Evolutionary conservation across 1,284 basidiomycete genomes (phyloP), one percentile per base, ranked within the genome.

Genomic region (Cryptococcus sp.): DNA sequence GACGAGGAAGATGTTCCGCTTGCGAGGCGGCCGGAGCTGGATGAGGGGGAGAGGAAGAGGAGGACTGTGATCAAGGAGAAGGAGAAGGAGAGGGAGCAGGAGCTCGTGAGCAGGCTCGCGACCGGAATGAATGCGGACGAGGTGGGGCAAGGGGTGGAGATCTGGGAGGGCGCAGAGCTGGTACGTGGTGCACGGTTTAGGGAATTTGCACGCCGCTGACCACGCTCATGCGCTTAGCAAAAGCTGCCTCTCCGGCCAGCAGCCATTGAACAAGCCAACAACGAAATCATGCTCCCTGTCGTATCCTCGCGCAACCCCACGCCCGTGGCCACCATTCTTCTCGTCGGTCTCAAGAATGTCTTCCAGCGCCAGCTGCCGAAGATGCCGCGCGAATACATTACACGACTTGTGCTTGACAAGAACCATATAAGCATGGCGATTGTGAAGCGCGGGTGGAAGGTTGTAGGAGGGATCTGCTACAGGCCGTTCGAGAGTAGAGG

Each of bases 301-400:
- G 91, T 98, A 0, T 86, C 89, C 59, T 77, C 76, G 0, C 92
- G 96, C 63, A 88, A 95, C 68, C 82, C 83, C 20, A 78, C 84
- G 45, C 86, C 90, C 1, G 83, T 85, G 24, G 87, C 87, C 1
- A 80, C 88, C 40, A 86, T 98, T 56, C 86, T 98, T 53, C 82
- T 98, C 47, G 93, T 93, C 0, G 92, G 93, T 12, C 82, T 98
- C 59, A 98, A 98, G 79, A 95, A 92, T 23, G 85, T 98, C 23
- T 98, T 98, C 71, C 95, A 97, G 75, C 91, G 91, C 63, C 96
- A 99, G 75, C 79, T 99, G 6, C 96, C 96, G 8, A 98, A 98
- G 78, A 98, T 99, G 96, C 96, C 96, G 20, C 82, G 93, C 69
- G 96, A 98, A 75, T 98, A 99, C 70, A 99, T 99, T 64, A 91